Evolutionary conservation across 257 asterid genomes (phyloP).

Genomic region (Osmanthus fragrans): DNA sequence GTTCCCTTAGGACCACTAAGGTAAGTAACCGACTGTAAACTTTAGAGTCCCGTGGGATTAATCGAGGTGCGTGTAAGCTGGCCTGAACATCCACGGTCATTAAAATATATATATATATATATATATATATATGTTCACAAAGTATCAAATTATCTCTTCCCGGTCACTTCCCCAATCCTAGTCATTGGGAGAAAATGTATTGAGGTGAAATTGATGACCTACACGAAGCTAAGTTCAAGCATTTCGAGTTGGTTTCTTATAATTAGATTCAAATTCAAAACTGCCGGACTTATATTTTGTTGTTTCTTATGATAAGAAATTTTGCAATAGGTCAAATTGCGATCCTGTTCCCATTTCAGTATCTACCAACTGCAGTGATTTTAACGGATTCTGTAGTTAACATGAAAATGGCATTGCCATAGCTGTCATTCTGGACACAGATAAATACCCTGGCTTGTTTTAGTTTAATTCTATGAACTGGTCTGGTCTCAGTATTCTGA

Average conservation of each 20-base stretch:
- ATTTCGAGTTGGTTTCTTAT: neutral
- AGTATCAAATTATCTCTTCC: neutral
- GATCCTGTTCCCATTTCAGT: neutral
- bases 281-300: neutral
- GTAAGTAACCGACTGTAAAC: no score
- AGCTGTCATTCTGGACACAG: neutral
- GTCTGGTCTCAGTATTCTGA: neutral
- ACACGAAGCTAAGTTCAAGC: neutral
- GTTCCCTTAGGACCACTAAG: no score
- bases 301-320: neutral
- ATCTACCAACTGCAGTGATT: neutral
- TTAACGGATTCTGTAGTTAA: neutral
- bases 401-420: neutral
- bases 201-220: neutral
- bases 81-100: no score
- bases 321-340: neutral
- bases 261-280: neutral
- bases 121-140: neutral
- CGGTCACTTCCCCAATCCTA: neutral
- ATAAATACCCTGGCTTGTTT: slow-evolving; percentile 1
- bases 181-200: neutral
- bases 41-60: no score
- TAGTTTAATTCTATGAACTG: neutral
- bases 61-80: no score
- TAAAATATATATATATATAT: no score